Evolutionary conservation across 2,329 filamentous ascomycete species (phyloP).

Genomic region (Mycosphaerella arachidis): DNA sequence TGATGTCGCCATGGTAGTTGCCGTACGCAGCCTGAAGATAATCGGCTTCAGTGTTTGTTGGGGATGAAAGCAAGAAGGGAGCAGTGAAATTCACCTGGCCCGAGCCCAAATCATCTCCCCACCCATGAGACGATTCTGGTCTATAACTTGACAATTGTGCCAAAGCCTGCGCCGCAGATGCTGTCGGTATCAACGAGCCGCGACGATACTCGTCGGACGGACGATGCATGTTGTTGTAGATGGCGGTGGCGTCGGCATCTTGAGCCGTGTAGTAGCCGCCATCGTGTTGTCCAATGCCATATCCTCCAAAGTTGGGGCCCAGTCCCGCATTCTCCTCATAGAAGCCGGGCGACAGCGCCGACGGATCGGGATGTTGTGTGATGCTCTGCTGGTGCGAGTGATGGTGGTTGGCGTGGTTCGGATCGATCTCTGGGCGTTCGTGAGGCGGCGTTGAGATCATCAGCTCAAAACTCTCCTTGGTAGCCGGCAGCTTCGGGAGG

Average conservation of each 20-base stretch:
- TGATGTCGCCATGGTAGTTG: conserved; percentile 25
- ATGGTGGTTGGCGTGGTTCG: conserved; percentile 33
- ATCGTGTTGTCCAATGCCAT: conserved; percentile 40
- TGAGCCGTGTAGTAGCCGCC: conserved; percentile 40
- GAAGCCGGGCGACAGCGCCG: conserved; percentile 35
- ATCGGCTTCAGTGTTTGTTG: conserved; percentile 35
- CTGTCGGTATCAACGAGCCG: conserved; percentile 60
- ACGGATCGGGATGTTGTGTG: conserved; percentile 32
- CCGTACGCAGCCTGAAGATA: conserved; percentile 39
- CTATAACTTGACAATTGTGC: conserved; percentile 80
- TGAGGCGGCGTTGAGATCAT: conserved; percentile 91
- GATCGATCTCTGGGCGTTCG: conserved; percentile 54
- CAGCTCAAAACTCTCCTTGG: conserved; percentile 92
- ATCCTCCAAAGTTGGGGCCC: conserved; percentile 35
- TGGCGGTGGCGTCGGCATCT: conserved; percentile 55
- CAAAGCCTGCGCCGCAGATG: conserved; percentile 77
- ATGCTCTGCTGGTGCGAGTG: conserved; percentile 23
- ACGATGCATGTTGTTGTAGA: conserved; percentile 56
- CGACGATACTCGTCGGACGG: conserved; percentile 65
- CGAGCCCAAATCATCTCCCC: conserved; percentile 50
- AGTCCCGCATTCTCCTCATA: conserved; percentile 31
- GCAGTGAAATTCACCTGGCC: conserved; percentile 29
- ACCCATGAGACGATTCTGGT: conserved; percentile 55
- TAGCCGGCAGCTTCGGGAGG: conserved; percentile 94
- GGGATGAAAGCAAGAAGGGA: conserved; percentile 30